Evolutionary conservation across 2,329 filamentous ascomycete species (phyloP), one percentile per base, ranked within the genome.

Genomic region (Metarhizium anisopliae): DNA sequence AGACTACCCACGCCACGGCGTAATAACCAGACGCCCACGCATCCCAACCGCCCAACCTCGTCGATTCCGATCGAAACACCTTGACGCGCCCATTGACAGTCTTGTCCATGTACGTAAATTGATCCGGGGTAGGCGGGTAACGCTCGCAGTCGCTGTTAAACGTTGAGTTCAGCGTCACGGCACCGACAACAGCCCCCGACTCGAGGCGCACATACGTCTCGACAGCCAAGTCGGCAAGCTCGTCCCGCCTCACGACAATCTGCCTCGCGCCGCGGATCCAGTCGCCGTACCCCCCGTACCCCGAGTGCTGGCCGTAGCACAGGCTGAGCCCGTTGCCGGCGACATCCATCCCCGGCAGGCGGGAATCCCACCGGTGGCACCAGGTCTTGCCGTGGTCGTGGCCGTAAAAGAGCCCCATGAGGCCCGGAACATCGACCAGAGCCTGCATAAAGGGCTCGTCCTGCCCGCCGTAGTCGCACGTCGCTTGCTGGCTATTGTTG

Each of bases 211-310:
- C 79, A 76, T 82, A 86, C 0, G 82, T 85, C 42, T 83, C 74
- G 0, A 82, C 66, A 40, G 74, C 73, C 16, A 70, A 59, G 4
- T 68, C 60, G 4, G 62, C 62, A 16, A 81, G 62, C 36, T 67
- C 67, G 2, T 70, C 64, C 47, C 78, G 70, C 2, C 74, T 68
- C 1, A 86, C 61, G 2, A 74, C 59, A 14, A 86, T 70, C 60
- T 85, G 79, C 1, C 83, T 73, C 3, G 77, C 76, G 1, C 85
- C 86, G 0, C 85, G 77, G 10, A 78, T 77, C 80, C 81, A 87
- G 47, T 75, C 72, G 0, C 84, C 82, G 60, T 89, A 89, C 0
- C 86, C 86, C 0, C 85, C 86, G 55, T 89, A 89, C 0, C 86
- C 86, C 0, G 82, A 78, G 59, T 85, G 84, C 60, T 86, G 81